Conservation (phyloP, 352 stramenopile species). For the Blastocystis sp. region DNA sequence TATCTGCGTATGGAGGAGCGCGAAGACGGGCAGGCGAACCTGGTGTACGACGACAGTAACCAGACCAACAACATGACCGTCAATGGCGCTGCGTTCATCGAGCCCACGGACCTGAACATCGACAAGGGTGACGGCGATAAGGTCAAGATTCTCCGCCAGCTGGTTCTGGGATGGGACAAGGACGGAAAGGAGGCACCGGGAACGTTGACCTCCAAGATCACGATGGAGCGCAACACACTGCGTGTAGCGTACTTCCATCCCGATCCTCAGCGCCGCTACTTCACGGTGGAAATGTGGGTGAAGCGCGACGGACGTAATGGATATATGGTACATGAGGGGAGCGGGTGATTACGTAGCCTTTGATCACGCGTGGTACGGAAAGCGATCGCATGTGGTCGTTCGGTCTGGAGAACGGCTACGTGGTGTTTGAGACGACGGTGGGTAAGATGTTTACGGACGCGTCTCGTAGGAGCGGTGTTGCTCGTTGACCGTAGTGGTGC, state of each 20-base stretch:
- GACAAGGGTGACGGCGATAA: slow-evolving; percentile 56
- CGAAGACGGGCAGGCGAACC: neutral
- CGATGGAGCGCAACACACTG: slow-evolving; percentile 38
- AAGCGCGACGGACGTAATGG: slow-evolving; percentile 40
- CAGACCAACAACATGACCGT: slow-evolving; percentile 53
- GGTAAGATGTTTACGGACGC: slow-evolving; percentile 46
- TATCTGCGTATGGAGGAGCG: slow-evolving; percentile 54
- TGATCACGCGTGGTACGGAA: slow-evolving; percentile 42
- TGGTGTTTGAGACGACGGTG: slow-evolving; percentile 40
- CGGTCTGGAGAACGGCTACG: slow-evolving; percentile 54
- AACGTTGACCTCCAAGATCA: slow-evolving; percentile 39
- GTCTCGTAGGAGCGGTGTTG: neutral
- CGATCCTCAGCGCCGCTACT: slow-evolving; percentile 47
- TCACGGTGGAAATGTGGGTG: slow-evolving; percentile 56
- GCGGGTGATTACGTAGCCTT: neutral
- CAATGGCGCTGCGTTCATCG: slow-evolving; percentile 19
- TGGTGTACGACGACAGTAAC: slow-evolving; percentile 51
- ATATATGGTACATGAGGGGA: slow-evolving; percentile 28
- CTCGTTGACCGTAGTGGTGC: slow-evolving; percentile 31
- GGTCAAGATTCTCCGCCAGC: slow-evolving; percentile 35
- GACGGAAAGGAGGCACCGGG: slow-evolving; percentile 47
- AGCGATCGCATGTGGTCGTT: slow-evolving; percentile 48
- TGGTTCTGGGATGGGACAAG: slow-evolving; percentile 54
- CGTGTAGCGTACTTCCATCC: slow-evolving; percentile 51
- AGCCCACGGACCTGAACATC: neutral